Evolutionary conservation across 1,284 basidiomycete genomes (phyloP), one percentile per base, ranked within the genome.

Genomic region (Heterobasidion annosum): DNA sequence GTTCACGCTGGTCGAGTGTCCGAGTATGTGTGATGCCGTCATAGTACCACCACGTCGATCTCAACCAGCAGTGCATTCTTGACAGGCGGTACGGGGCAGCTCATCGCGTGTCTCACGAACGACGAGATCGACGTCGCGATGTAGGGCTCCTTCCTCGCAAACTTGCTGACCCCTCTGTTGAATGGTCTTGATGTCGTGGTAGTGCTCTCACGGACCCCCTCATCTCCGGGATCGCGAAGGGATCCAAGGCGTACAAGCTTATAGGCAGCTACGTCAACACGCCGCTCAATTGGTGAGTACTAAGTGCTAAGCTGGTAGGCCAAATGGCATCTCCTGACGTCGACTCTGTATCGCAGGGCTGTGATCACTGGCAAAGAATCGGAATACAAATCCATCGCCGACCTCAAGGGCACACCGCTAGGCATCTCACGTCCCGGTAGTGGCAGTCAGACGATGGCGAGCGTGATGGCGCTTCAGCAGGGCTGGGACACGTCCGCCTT

Each of bases 391-490:
- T 72, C 73, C 8, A 87, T 98, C 50, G 67, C 75, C 7, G 88
- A 97, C 64, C 75, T 98, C 25, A 79, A 88, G 61, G 88, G 83
- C 4, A 89, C 89, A 0, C 88, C 83, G 7, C 78, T 98, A 48
- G 96, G 96, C 1, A 97, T 98, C 59, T 96, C 93, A 33, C 77
- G 96, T 25, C 75, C 83, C 50, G 96, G 95, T 52, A 91, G 88
- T 60, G 92, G 92, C 34, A 91, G 83, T 59, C 88, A 95, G 67
- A 93, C 93, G 8, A 98, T 98, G 94, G 95, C 93, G 1, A 90
- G 85, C 58, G 93, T 98, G 25, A 91, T 98, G 86, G 91, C 89
- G 2, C 72, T 93, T 40, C 85, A 95, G 59, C 83, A 94, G 65
- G 82, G 84, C 15, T 96, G 93, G 93, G 68, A 75, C 2, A 85